Evolutionary conservation across 2,329 filamentous ascomycete genomes (phyloP).

Genomic region (Gnomoniopsis smithogilvyi): DNA sequence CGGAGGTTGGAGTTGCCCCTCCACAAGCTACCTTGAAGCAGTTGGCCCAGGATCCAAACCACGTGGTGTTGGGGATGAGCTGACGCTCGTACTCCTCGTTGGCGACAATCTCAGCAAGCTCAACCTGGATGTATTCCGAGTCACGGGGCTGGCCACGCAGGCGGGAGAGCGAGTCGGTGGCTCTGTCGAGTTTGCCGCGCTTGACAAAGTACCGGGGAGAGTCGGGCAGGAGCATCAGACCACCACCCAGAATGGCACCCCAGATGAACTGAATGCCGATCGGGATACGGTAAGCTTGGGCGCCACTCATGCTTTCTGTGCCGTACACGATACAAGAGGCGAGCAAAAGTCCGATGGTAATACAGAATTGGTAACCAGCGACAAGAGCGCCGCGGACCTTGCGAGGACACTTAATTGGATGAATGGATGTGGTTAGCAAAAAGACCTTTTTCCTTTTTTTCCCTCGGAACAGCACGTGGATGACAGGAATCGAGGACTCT

Average conservation of each 20-base stretch:
- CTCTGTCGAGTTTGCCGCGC: conserved; percentile 65
- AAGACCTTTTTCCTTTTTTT: too few species aligned
- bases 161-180: conserved; percentile 58
- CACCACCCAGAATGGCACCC: conserved; percentile 70
- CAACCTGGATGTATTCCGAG: conserved; percentile 72
- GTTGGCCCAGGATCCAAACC: conserved; percentile 65
- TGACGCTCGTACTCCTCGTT: conserved; percentile 83
- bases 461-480: background rate
- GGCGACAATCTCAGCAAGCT: conserved; percentile 82
- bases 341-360: conserved; percentile 75
- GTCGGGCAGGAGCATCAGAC: conserved; percentile 76
- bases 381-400: conserved; percentile 76
- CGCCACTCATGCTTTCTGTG: conserved; percentile 59
- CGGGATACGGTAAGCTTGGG: conserved; percentile 73
- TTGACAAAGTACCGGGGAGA: conserved; percentile 85
- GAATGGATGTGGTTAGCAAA: conserved; percentile 17
- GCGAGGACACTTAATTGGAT: conserved; percentile 45
- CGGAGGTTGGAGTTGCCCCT: conserved; percentile 66
- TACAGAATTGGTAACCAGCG: conserved; percentile 80
- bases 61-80: conserved; percentile 62
- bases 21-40: conserved; percentile 63
- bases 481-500: too few species aligned
- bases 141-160: conserved; percentile 72
- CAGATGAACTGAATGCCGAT: conserved; percentile 78
- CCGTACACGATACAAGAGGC: conserved; percentile 73